These are phyloP conservation scores for Elongisporangium anandrum DNA, from an alignment of 352 stramenopile species.

Conservation along the genomic window DNA sequence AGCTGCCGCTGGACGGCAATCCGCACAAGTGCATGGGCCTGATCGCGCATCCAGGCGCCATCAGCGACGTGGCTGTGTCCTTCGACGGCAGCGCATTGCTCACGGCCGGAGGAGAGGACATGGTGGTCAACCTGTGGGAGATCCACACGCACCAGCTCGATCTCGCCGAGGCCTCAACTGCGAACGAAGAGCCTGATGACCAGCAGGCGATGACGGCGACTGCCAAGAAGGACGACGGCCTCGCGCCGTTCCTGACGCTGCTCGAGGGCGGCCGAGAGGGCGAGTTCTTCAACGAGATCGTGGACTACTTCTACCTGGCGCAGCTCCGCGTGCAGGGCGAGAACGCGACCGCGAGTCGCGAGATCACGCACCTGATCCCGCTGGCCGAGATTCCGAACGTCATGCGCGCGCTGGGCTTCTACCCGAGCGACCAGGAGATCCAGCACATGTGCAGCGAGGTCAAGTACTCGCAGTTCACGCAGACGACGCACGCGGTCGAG, in stretches of 20 bases:
- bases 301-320: conserved; percentile 95
- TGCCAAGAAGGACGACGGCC: background rate
- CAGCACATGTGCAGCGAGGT: conserved; percentile 87
- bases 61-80: conserved; percentile 83
- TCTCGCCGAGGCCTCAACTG: conserved; percentile 40
- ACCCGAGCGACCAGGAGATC: conserved; percentile 90
- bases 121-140: conserved; percentile 92
- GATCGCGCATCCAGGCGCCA: conserved; percentile 87
- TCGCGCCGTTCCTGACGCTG: conserved; percentile 80
- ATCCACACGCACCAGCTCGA: conserved; percentile 79
- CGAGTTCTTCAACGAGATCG: conserved; percentile 88
- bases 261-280: conserved; percentile 83
- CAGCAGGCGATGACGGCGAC: conserved; percentile 9
- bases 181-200: background rate
- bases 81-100: conserved; percentile 86
- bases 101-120: conserved; percentile 83
- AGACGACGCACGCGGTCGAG: conserved; percentile 68
- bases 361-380: conserved; percentile 70
- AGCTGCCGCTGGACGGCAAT: conserved; percentile 91
- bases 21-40: conserved; percentile 90
- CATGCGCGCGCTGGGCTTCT: conserved; percentile 91
- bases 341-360: conserved; percentile 64
- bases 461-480: conserved; percentile 75
- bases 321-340: conserved; percentile 91
- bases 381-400: conserved; percentile 90